phyloP scores from a whole-genome alignment of 768 basidiomycete species.

The Xerocomus potaroensis region DNA sequence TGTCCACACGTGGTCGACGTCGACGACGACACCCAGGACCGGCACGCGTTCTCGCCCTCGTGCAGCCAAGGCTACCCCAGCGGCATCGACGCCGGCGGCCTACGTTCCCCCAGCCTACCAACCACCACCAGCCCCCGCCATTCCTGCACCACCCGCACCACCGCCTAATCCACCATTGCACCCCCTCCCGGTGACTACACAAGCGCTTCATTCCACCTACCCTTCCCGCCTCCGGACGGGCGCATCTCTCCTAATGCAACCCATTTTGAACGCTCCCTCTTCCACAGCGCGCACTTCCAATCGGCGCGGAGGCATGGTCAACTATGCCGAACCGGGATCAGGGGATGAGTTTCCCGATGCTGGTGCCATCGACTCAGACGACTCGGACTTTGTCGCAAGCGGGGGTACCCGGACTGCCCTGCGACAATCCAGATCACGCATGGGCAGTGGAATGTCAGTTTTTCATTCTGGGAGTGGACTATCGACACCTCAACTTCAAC shows the following conservation, averaged over 20 bases:
- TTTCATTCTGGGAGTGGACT: slow-evolving; percentile 51
- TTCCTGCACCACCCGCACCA: slow-evolving; percentile 25
- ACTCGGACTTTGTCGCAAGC: slow-evolving; percentile 75
- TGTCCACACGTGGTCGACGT: slow-evolving; percentile 62
- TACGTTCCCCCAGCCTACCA: slow-evolving; percentile 38
- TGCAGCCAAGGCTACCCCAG: slow-evolving; percentile 37
- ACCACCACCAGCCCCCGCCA: slow-evolving; percentile 27
- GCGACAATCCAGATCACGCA: slow-evolving; percentile 41
- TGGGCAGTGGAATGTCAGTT: slow-evolving; percentile 47
- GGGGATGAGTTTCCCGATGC: slow-evolving; percentile 80
- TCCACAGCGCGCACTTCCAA: slow-evolving; percentile 44
- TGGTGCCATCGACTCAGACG: slow-evolving; percentile 79
- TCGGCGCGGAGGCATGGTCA: slow-evolving; percentile 67
- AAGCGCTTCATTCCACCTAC: slow-evolving; percentile 80
- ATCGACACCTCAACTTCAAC: slow-evolving; percentile 32
- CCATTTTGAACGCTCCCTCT: slow-evolving; percentile 50
- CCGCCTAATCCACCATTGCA: slow-evolving; percentile 50
- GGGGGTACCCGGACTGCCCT: slow-evolving; percentile 57
- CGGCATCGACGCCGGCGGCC: slow-evolving; percentile 31
- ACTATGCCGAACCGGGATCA: slow-evolving; percentile 84
- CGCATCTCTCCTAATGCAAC: slow-evolving; percentile 86
- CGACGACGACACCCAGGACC: slow-evolving; percentile 45
- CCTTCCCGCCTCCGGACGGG: slow-evolving; percentile 89
- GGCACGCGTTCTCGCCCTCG: slow-evolving; percentile 40
- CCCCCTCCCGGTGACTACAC: slow-evolving; percentile 56